These are phyloP conservation scores for Meyerozyma athensensis DNA, from an alignment of 1,139 yeast genomes.

Conservation along the genomic window DNA sequence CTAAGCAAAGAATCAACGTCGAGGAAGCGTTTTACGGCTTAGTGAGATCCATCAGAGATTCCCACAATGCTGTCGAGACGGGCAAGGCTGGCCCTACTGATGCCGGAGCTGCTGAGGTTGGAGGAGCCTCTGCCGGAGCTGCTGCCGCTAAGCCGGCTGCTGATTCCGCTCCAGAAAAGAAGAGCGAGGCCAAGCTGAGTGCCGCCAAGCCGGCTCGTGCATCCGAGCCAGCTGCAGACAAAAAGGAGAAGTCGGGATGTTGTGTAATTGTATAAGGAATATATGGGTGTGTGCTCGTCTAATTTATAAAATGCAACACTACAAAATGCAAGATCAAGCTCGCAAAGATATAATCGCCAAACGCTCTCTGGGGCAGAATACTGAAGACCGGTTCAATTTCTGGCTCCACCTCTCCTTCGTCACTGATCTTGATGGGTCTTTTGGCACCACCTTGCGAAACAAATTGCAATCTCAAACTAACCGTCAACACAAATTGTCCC, in stretches of 20 bases:
- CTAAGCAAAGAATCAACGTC: slow-evolving; percentile 89
- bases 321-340: slow-evolving; percentile 85
- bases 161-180: slow-evolving; percentile 14
- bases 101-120: slow-evolving; percentile 10
- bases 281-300: slow-evolving; percentile 10
- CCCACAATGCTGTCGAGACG: slow-evolving; percentile 20
- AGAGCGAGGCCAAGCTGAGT: slow-evolving; percentile 7
- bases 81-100: slow-evolving; percentile 10
- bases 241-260: slow-evolving; percentile 41
- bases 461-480: slow-evolving; percentile 70
- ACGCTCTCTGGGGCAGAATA: slow-evolving; percentile 73
- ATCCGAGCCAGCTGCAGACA: slow-evolving; percentile 13
- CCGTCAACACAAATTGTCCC: slow-evolving; percentile 89
- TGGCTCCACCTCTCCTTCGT: slow-evolving; percentile 9
- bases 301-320: slow-evolving; percentile 87
- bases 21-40: slow-evolving; percentile 84
- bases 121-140: slow-evolving; percentile 11
- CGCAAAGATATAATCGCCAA: slow-evolving; percentile 87
- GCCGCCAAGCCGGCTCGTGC: slow-evolving; percentile 5
- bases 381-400: slow-evolving; percentile 10
- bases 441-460: slow-evolving; percentile 5
- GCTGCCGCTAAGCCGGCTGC: slow-evolving; percentile 5
- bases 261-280: slow-evolving; percentile 36
- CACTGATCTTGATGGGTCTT: slow-evolving; percentile 4
- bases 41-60: slow-evolving; percentile 57